These are phyloP conservation scores for Azolla pinnata DNA, from an alignment of 75 land plant species.

Conservation along the genomic window DNA sequence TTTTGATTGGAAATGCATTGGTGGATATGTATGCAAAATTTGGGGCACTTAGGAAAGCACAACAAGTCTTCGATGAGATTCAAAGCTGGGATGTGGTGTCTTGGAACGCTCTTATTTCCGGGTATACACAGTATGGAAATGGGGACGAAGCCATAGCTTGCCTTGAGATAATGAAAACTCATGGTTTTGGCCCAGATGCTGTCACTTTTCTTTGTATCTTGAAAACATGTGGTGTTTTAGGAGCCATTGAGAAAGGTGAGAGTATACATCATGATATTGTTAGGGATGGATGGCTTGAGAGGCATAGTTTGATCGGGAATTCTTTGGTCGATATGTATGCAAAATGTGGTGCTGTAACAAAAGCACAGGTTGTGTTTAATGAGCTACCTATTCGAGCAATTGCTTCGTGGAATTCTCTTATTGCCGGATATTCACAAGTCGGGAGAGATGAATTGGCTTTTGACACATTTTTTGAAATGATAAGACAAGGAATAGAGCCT, in stretches of 20 bases:
- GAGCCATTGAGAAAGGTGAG: slow-evolving; percentile 30
- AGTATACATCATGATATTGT: slow-evolving; percentile 42
- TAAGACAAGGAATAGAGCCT: slow-evolving; percentile 22
- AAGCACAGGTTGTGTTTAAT: slow-evolving; percentile 32
- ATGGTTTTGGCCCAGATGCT: not conserved
- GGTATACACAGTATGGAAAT: slow-evolving; percentile 35
- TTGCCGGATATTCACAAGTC: slow-evolving; percentile 42
- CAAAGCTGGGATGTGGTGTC: slow-evolving; percentile 33
- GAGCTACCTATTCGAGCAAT: slow-evolving; percentile 22
- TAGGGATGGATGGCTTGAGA: slow-evolving; percentile 23
- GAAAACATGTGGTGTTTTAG: slow-evolving; percentile 46
- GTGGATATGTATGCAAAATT: slow-evolving; percentile 68
- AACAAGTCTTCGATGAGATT: slow-evolving; percentile 43
- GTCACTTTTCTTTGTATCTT: slow-evolving; percentile 3
- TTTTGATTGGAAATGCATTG: slow-evolving; percentile 41
- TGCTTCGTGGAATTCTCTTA: slow-evolving; percentile 61
- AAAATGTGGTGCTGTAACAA: slow-evolving; percentile 44
- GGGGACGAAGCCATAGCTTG: slow-evolving; percentile 24
- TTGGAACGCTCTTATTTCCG: slow-evolving; percentile 54
- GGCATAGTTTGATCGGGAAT: slow-evolving; percentile 23
- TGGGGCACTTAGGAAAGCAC: slow-evolving; percentile 27
- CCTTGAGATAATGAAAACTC: slow-evolving; percentile 32
- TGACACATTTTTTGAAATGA: slow-evolving; percentile 36
- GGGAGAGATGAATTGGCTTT: slow-evolving; percentile 35
- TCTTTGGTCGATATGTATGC: slow-evolving; percentile 56